phyloP scores from a whole-genome alignment of 2,329 filamentous ascomycete species.

The Knufia petricola region DNA sequence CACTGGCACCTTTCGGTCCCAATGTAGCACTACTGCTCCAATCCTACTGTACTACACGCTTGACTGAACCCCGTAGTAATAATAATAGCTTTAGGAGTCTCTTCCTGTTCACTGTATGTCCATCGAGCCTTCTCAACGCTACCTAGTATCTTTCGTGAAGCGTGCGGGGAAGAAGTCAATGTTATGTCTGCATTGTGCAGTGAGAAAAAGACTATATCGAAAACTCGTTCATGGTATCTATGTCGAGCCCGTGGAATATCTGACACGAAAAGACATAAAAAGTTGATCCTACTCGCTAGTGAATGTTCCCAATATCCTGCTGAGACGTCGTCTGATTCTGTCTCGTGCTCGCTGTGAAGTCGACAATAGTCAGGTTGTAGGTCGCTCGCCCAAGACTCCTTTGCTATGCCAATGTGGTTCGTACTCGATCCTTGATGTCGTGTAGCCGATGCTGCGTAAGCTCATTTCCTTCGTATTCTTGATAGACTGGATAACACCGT shows the following conservation, averaged over 20 bases:
- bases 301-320: background rate
- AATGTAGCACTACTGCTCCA: no score
- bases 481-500: background rate
- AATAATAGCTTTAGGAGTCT: no score
- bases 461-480: background rate
- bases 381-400: background rate
- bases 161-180: no score
- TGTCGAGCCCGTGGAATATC: background rate
- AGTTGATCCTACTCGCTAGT: background rate
- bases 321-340: background rate
- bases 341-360: background rate
- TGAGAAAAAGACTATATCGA: no score
- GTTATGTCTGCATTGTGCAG: no score
- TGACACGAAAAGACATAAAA: background rate
- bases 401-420: background rate
- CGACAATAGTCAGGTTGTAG: background rate
- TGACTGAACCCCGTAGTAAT: no score
- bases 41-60: no score
- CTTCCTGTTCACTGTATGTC: no score
- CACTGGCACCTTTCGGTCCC: no score
- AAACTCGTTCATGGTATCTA: background rate
- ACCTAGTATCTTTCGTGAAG: no score
- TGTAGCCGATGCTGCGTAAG: background rate
- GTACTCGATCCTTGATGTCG: background rate
- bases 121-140: no score